Conservation (phyloP, 208 protist genomes). For the Wallacemonas collosoma region DNA sequence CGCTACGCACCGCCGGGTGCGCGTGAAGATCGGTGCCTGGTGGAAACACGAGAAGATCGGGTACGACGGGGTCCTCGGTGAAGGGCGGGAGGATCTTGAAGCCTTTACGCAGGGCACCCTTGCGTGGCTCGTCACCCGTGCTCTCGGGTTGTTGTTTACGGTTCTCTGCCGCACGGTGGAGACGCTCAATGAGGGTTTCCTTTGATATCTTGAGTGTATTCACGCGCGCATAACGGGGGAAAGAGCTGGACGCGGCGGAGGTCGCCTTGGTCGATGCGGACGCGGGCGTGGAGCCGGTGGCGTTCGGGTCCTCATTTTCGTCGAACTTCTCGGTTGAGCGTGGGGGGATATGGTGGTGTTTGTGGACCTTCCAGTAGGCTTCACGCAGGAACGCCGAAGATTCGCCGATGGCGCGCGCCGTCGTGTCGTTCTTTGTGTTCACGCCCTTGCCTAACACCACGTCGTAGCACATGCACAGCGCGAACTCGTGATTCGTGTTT, state of each 20-base stretch:
- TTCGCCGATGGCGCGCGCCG: slow-evolving; percentile 70
- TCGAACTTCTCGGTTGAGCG: slow-evolving; percentile 43
- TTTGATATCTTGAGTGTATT: slow-evolving; percentile 87
- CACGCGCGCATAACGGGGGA: slow-evolving; percentile 85
- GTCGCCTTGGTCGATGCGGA: slow-evolving; percentile 8
- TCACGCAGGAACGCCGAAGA: slow-evolving; percentile 76
- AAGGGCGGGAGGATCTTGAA: slow-evolving; percentile 53
- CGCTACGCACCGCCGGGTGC: slow-evolving; percentile 80
- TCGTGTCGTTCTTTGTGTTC: slow-evolving; percentile 82
- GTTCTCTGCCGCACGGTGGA: slow-evolving; percentile 42
- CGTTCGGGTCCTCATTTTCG: slow-evolving; percentile 25
- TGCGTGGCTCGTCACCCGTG: neutral
- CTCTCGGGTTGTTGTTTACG: slow-evolving; percentile 17
- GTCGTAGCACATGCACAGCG: slow-evolving; percentile 89
- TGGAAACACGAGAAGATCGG: slow-evolving; percentile 84
- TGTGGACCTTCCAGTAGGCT: slow-evolving; percentile 76
- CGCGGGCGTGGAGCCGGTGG: neutral
- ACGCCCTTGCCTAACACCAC: slow-evolving; percentile 86
- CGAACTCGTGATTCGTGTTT: slow-evolving; percentile 62
- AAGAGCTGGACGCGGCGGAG: slow-evolving; percentile 12
- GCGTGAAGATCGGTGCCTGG: slow-evolving; percentile 86
- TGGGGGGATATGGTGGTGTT: slow-evolving; percentile 79
- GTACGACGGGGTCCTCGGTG: slow-evolving; percentile 70
- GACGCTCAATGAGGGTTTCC: slow-evolving; percentile 64
- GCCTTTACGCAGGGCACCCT: slow-evolving; percentile 16